phyloP scores from a whole-genome alignment of 345 rosid genomes.

The Murraya paniculata region DNA sequence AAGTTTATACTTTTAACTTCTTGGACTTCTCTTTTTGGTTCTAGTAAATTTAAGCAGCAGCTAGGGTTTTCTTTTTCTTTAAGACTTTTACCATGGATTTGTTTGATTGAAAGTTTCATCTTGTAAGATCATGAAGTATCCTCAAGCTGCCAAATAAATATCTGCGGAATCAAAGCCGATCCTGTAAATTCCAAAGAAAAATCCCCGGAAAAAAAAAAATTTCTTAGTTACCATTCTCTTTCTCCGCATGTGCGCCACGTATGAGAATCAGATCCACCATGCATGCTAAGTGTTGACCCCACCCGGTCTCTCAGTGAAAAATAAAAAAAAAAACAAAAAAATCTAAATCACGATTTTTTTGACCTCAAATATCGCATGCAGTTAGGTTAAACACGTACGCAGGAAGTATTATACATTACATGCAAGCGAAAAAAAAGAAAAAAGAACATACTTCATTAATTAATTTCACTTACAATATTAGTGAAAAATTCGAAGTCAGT shows the following conservation, averaged over 20 bases:
- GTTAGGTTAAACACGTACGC: slow-evolving; percentile 25
- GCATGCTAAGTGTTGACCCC: background rate
- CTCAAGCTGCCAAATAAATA: background rate
- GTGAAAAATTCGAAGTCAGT: background rate
- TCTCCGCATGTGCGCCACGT: slow-evolving; percentile 27
- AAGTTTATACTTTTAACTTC: no score
- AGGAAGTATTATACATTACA: background rate
- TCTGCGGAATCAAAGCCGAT: background rate
- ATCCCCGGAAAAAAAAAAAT: no score
- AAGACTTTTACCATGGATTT: no score
- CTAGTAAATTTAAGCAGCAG: background rate
- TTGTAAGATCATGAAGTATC: background rate
- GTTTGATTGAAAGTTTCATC: background rate
- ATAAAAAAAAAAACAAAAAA: no score
- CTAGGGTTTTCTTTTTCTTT: no score
- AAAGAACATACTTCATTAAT: background rate
- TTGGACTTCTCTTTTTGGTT: background rate
- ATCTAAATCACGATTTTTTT: background rate
- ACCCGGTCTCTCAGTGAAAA: no score
- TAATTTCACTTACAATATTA: background rate
- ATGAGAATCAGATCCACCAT: background rate
- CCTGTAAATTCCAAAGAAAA: no score
- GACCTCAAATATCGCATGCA: background rate
- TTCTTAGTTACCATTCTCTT: background rate
- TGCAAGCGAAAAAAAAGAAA: background rate